Base-by-base conservation (phyloP, 768 basidiomycete genomes). In the Cystobasidium ongulense region DNA sequence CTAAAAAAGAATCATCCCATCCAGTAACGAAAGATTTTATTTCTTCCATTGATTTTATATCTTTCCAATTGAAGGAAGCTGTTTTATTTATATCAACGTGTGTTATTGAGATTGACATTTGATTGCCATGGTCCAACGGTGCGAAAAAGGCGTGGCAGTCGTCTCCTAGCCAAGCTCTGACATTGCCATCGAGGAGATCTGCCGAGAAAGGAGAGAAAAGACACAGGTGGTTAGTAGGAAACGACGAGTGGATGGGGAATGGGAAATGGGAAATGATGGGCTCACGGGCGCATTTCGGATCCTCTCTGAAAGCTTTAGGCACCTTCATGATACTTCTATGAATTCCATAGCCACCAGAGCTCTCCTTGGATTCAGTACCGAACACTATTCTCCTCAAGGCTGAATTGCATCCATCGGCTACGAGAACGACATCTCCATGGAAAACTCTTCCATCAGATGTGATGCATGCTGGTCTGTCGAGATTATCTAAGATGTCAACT, bases 121-220 rank as follows among this genome's bases (percentile, higher is more conserved):
- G 46, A 8, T 53, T 46, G 3, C 61, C 54, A 59, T 76, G 43
- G 35, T 76, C 72, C 54, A 77, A 57, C 29, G 77, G 73, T 29
- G 64, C 71, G 21, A 66, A 50, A 62, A 72, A 66, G 62, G 54
- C 46, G 23, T 77, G 77, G 25, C 41, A n/a, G 35, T 77, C 72
- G 0, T 38, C 10, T 0, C 74, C 77, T 5, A 77, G 36, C 77
- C 77, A 77, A 11, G 61, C 73, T 0, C 74, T 63, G 2, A 75
- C 74, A 33, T 43, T 61, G 18, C 77, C 74, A 38, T 77, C 77
- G 17, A 73, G 66, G 0, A 77, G 43, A n/a, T 74, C 75, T 76
- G 43, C 17, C 0, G n/a, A 25, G 25, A 1, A 0, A 0, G 31
- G 39, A 39, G 8, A 39, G 39, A 39, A n/a, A n/a, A n/a, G n/a